A percentile compares a stretch with the other conserved stretches of the same genome.
phyloP scores from a whole-genome alignment of 164 flowering plant genomes.

The Buxus sempervirens region DNA sequence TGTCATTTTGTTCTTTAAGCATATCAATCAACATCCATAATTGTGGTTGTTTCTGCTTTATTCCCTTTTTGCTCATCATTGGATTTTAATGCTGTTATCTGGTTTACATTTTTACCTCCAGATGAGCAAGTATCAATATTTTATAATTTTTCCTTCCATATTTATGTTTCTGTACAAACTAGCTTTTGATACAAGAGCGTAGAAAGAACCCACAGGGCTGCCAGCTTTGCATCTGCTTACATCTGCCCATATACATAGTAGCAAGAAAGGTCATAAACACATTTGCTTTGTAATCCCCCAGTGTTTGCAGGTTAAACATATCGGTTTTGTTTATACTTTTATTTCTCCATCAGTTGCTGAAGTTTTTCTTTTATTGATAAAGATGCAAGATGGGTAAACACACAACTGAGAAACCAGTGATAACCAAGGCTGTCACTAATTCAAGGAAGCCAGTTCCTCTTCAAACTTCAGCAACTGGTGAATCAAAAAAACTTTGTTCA shows the following conservation, averaged over 20 bases:
- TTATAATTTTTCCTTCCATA: background rate
- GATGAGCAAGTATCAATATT: no score
- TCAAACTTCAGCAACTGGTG: slow-evolving; percentile 28
- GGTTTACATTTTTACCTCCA: no score
- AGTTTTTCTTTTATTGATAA: slow-evolving; percentile 23
- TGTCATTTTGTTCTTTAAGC: no score
- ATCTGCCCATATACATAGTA: background rate
- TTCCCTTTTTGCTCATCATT: no score
- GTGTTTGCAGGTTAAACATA: background rate
- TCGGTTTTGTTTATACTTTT: background rate
- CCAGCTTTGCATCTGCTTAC: background rate
- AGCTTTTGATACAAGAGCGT: background rate
- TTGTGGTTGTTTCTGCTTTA: no score
- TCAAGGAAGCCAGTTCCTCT: slow-evolving; percentile 31
- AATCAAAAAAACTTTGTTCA: slow-evolving; percentile 60
- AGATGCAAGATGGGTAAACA: slow-evolving; percentile 95
- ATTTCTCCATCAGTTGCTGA: slow-evolving; percentile 15
- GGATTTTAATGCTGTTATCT: no score
- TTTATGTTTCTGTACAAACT: background rate
- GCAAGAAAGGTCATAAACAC: background rate
- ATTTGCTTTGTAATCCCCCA: background rate
- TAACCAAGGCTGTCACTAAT: slow-evolving; percentile 34
- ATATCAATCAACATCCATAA: no score
- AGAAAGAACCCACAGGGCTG: no score
- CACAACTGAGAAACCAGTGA: slow-evolving; percentile 85